Conservation (phyloP, 345 rosid genomes). For the Rhodamnia rubescens region DNA sequence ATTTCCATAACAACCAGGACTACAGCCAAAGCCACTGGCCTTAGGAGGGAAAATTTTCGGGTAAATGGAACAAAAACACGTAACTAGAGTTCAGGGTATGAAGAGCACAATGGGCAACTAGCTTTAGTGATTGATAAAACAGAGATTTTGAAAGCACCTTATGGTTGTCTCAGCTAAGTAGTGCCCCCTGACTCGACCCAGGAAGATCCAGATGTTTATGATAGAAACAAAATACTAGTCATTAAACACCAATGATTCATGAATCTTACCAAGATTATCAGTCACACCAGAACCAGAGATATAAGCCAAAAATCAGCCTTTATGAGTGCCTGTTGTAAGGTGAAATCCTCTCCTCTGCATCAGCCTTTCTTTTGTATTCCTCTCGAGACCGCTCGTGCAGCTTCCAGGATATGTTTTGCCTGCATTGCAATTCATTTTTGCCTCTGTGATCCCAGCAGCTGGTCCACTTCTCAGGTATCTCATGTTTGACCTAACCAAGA, state of each 20-base stretch:
- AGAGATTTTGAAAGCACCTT: conserved; percentile 15
- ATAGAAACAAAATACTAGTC: conserved; percentile 53
- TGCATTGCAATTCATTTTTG: conserved; percentile 37
- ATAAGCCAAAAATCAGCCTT: conserved; percentile 71
- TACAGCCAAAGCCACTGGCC: conserved; percentile 47
- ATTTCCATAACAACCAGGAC: conserved; percentile 48
- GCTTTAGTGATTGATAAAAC: background rate
- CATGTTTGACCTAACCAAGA: conserved; percentile 60
- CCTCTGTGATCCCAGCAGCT: conserved; percentile 33
- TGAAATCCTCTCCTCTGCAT: conserved; percentile 68
- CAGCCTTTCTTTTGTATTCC: conserved; percentile 44
- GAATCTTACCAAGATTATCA: conserved; percentile 71
- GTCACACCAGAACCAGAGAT: conserved; percentile 66
- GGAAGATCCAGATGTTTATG: conserved; percentile 78
- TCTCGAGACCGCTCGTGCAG: conserved; percentile 51
- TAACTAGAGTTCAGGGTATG: background rate
- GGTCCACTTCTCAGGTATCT: conserved; percentile 29
- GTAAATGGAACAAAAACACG: background rate
- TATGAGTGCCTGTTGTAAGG: conserved; percentile 47
- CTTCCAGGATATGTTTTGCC: conserved; percentile 36
- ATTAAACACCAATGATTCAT: conserved; percentile 47
- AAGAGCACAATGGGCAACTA: background rate
- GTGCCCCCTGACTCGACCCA: conserved; percentile 77
- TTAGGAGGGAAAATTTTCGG: conserved; percentile 45
- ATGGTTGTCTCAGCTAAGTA: conserved; percentile 64